Evolutionary conservation across 345 rosid species (phyloP).

Genomic region (Eucalyptus curtisii): DNA sequence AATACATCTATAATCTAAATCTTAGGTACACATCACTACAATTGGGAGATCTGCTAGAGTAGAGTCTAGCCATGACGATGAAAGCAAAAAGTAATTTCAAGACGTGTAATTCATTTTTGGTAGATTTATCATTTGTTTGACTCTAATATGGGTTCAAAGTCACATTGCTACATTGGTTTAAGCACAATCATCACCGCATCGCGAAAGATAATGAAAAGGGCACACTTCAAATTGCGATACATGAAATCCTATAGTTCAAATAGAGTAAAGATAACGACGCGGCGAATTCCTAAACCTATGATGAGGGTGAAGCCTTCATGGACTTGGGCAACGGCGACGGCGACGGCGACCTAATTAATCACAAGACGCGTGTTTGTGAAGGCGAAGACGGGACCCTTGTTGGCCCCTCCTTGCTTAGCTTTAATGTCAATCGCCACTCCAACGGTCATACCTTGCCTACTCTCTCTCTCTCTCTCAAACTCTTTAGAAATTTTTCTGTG

Average conservation of each 20-base stretch:
- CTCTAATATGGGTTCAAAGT: background rate
- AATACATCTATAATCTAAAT: background rate
- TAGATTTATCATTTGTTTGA: accelerated
- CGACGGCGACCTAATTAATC: background rate
- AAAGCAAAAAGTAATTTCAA: background rate
- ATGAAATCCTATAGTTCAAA: background rate
- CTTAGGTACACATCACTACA: background rate
- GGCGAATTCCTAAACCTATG: background rate
- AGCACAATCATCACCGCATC: background rate
- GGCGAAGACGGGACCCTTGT: background rate
- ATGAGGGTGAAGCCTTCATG: background rate
- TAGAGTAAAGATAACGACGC: background rate
- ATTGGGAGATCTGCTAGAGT: background rate
- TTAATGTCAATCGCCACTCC: background rate
- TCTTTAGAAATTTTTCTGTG: background rate
- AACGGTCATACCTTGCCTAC: no score
- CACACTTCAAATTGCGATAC: background rate
- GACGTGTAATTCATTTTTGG: background rate
- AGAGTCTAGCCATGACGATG: background rate
- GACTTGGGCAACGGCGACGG: background rate
- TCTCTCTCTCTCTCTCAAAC: background rate
- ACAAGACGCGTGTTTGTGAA: background rate
- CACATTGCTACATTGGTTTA: background rate
- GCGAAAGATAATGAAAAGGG: background rate
- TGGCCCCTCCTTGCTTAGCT: background rate